phyloP scores from a whole-genome alignment of 495 filamentous ascomycete genomes.

The Penicillium coffeae region DNA sequence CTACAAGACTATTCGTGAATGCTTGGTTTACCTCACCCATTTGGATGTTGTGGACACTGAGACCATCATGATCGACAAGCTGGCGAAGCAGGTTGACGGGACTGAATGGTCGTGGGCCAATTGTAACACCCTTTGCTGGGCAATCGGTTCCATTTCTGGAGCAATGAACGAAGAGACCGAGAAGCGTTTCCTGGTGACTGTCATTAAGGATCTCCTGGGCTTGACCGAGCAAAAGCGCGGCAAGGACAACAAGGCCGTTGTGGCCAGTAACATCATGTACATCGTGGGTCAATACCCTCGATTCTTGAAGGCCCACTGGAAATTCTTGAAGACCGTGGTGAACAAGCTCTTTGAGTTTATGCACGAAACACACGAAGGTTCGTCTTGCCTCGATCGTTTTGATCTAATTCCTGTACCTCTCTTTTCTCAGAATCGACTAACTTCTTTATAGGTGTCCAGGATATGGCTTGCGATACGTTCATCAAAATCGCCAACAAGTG shows the following conservation, averaged over 20 bases:
- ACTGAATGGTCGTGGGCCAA: conserved; percentile 98
- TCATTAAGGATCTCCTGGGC: conserved; percentile 98
- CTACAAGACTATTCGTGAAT: conserved; percentile 98
- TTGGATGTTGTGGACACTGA: conserved; percentile 97
- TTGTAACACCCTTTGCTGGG: conserved; percentile 99
- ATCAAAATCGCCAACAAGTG: conserved; percentile 99
- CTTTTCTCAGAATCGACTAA: conserved; percentile 23
- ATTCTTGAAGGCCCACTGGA: conserved; percentile 98
- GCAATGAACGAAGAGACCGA: conserved; percentile 99
- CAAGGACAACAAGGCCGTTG: conserved; percentile 98
- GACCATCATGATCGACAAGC: conserved; percentile 97
- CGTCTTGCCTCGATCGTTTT: conserved; percentile 37
- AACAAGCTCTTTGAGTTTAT: conserved; percentile 99
- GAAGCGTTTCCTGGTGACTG: conserved; percentile 95
- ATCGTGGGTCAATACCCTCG: conserved; percentile 98
- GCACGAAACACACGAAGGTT: conserved; percentile 95
- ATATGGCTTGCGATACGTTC: conserved; percentile 99
- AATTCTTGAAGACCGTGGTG: conserved; percentile 98
- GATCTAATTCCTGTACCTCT: not conserved
- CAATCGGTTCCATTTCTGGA: conserved; percentile 95
- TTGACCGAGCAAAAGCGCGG: conserved; percentile 98
- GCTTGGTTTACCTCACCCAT: conserved; percentile 95
- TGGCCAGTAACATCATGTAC: conserved; percentile 99
- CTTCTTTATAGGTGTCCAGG: conserved; percentile 66
- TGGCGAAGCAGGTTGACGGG: conserved; percentile 89